Conservation (phyloP, 768 basidiomycete species). For the Calocybe indica region DNA sequence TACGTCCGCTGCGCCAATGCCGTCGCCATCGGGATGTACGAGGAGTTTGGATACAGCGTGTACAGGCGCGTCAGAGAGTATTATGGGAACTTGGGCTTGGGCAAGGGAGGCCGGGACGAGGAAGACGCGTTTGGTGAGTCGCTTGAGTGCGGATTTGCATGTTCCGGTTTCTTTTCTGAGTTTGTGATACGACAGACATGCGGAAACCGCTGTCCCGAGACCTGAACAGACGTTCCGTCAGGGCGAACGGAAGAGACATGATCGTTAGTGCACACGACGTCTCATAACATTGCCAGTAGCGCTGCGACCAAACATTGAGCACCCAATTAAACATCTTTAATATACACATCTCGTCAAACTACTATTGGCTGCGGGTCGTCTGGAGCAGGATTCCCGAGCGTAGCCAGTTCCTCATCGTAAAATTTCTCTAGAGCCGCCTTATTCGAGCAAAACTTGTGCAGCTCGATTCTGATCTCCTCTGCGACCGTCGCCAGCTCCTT, state of each 20-base stretch:
- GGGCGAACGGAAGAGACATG: conserved; percentile 68
- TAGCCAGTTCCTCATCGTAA: conserved; percentile 66
- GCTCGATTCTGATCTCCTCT: conserved; percentile 51
- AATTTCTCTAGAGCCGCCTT: conserved; percentile 47
- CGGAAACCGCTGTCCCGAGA: conserved; percentile 70
- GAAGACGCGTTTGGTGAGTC: conserved; percentile 87
- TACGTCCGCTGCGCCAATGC: conserved; percentile 88
- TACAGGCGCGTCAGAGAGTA: conserved; percentile 89
- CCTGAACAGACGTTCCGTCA: conserved; percentile 53
- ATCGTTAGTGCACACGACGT: conserved; percentile 60
- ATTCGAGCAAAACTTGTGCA: conserved; percentile 66
- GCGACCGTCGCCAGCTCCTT: conserved; percentile 55
- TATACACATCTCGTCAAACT: too few relatives aligned
- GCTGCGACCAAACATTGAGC: too few relatives aligned
- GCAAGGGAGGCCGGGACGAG: conserved; percentile 74
- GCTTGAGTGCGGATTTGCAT: neutral
- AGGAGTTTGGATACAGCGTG: conserved; percentile 89
- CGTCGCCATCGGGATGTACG: conserved; percentile 88
- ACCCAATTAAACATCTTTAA: too few relatives aligned
- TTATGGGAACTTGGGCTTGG: conserved; percentile 72
- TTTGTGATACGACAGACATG: conserved; percentile 38
- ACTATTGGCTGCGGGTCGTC: too few relatives aligned
- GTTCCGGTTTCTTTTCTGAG: neutral
- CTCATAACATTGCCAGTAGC: conserved; percentile 24
- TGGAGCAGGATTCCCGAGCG: conserved; percentile 18